Conservation (phyloP, 768 basidiomycete genomes). For the Lepiota brunneoincarnata region DNA sequence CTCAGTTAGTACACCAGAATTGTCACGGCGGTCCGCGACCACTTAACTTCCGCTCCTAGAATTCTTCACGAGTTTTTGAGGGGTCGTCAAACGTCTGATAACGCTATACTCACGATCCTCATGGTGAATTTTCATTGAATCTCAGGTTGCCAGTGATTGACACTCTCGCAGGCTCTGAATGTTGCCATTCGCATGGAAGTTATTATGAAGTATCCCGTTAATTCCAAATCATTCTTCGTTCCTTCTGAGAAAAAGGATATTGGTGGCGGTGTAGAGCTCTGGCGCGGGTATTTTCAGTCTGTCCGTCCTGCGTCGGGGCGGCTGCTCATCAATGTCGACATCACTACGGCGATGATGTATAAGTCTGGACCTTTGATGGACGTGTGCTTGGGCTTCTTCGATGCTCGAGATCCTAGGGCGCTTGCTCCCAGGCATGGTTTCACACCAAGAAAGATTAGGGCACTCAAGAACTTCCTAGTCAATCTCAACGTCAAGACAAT, state of each 20-base stretch:
- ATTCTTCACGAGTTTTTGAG: constrained; percentile 59
- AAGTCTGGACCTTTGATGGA: constrained; percentile 57
- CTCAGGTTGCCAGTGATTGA: background rate
- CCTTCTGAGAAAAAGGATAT: constrained; percentile 51
- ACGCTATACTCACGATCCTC: constrained; percentile 59
- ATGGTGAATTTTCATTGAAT: constrained; percentile 39
- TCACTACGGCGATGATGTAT: constrained; percentile 79
- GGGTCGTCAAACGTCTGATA: constrained; percentile 68
- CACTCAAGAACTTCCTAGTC: constrained; percentile 37
- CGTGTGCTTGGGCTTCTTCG: constrained; percentile 56
- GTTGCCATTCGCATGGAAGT: constrained; percentile 83
- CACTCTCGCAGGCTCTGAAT: constrained; percentile 58
- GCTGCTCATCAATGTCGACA: constrained; percentile 79
- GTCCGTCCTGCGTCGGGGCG: constrained; percentile 65
- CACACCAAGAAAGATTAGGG: constrained; percentile 53
- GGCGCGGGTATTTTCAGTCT: constrained; percentile 84
- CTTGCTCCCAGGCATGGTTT: constrained; percentile 38
- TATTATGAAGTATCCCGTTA: constrained; percentile 67
- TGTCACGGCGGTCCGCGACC: background rate
- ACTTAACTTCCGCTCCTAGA: constrained; percentile 30
- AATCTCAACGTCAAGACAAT: constrained; percentile 30
- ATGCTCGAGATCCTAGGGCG: constrained; percentile 19
- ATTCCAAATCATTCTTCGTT: constrained; percentile 76
- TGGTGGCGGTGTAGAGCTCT: constrained; percentile 64
- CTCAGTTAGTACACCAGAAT: constrained; percentile 22